Base-by-base conservation (phyloP, 2,329 filamentous ascomycete genomes). In the Talaromyces sp. region DNA sequence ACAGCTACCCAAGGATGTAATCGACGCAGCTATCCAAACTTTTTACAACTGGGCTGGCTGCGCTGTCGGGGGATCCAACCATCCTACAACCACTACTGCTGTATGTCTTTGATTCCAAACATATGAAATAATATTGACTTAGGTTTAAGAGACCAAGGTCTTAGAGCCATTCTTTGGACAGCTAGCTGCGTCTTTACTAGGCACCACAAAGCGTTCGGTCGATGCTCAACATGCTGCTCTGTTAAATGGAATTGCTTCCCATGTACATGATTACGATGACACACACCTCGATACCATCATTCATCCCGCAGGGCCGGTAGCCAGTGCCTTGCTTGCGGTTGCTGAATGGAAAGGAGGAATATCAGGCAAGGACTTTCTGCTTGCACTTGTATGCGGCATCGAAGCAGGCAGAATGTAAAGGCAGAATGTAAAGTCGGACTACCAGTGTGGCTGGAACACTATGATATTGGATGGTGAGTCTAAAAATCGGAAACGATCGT, bases 221-320 rank as follows among this genome's bases (percentile, higher is more conserved):
- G 80, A 84, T 64, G 76, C 81, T 1, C 78, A 81, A 65, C 74
- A 81, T 60, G 82, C 82, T 1, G 81, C 81, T 0, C 70, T 84
- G 7, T 66, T 85, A 54, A 84, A 85, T 63, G 82, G 82, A 28
- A 83, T 85, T 51, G 80, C 82, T 13, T 82, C 79, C 32, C 81
- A 84, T 63, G 80, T 84, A 3, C 80, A 84, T 61, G 82, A 85
- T 66, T 85, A 84, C 67, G 82, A 85, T 63, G 82, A 85, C 66
- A 84, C 81, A 0, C 82, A 84, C 64, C 73, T 84, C 0, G 80
- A 81, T 54, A 84, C 80, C 5, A 81, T 84, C 64, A 84, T 85
- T 52, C 83, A 85, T 64, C 82, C 82, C 0, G 77, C 81, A 0
- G 81, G 82, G 0, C 79, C 81, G 0, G 80, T 84, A 0, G 80